phyloP scores from a whole-genome alignment of 345 rosid species.

The Gossypioides kirkii region DNA sequence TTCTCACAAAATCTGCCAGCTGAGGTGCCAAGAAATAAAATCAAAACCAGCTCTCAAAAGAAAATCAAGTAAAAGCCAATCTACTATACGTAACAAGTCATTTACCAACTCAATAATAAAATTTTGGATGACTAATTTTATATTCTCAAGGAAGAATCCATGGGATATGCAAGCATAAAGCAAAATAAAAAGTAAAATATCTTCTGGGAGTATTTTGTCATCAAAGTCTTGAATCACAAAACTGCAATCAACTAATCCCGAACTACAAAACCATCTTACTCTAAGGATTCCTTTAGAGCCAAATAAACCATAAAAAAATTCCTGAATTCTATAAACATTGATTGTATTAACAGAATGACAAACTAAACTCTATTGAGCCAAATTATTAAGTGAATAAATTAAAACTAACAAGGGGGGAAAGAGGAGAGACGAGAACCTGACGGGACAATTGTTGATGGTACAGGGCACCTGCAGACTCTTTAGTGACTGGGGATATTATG shows the following conservation, averaged over 20 bases:
- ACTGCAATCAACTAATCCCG: neutral
- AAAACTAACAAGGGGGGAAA: neutral
- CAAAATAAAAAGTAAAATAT: neutral
- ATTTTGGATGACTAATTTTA: neutral
- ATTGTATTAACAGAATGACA: neutral
- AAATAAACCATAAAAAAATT: neutral
- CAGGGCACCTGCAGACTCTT: conserved; percentile 92
- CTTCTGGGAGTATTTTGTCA: neutral
- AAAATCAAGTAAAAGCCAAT: neutral
- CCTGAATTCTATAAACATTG: neutral
- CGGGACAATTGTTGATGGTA: conserved; percentile 89
- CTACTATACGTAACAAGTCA: neutral
- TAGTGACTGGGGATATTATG: conserved; percentile 90
- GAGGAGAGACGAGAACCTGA: conserved; percentile 52
- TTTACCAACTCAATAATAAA: neutral
- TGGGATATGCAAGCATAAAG: neutral
- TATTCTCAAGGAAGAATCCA: neutral
- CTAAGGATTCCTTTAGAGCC: neutral
- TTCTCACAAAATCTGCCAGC: conserved; percentile 94
- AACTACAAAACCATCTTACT: neutral
- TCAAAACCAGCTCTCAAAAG: conserved; percentile 10
- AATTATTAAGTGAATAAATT: conserved; percentile 14
- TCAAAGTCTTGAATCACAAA: neutral
- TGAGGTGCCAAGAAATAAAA: conserved; percentile 27
- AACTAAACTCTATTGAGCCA: neutral